A percentile compares a stretch with the other conserved stretches of the same genome.
Conservation (phyloP, 2,329 filamentous ascomycete genomes). For the Ascosphaera apis region DNA sequence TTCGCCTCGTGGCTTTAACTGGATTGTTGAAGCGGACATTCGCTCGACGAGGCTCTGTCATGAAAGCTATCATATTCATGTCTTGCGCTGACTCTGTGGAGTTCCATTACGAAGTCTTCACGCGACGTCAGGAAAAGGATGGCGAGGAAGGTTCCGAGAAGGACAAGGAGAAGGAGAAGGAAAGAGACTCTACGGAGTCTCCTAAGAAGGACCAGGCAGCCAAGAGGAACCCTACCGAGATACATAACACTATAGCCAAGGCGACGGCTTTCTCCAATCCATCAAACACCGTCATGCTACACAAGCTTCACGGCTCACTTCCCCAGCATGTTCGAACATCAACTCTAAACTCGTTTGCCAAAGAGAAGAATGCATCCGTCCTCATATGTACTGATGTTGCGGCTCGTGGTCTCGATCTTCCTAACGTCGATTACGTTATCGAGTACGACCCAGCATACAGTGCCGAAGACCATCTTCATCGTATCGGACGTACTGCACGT, state of each 20-base stretch:
- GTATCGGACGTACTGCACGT: constrained; percentile 83
- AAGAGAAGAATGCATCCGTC: constrained; percentile 50
- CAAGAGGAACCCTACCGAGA: constrained; percentile 8
- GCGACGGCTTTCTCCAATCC: constrained; percentile 51
- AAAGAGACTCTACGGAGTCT: constrained; percentile 7
- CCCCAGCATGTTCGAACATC: constrained; percentile 69
- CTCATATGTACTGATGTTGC: constrained; percentile 90
- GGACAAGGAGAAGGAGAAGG: constrained; percentile 9
- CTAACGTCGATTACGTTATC: constrained; percentile 80
- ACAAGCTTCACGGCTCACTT: constrained; percentile 80
- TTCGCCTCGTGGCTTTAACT: constrained; percentile 70
- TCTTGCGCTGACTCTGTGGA: constrained; percentile 94
- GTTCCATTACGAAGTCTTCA: constrained; percentile 78
- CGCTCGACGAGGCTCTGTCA: constrained; percentile 66
- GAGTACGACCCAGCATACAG: constrained; percentile 94
- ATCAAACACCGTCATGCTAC: constrained; percentile 55
- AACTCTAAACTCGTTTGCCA: constrained; percentile 60
- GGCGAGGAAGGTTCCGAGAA: constrained; percentile 7
- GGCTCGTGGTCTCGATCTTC: constrained; percentile 82
- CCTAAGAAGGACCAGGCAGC: constrained; percentile 1
- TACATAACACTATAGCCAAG: constrained; percentile 26
- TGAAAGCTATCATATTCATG: constrained; percentile 94
- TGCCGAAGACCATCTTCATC: constrained; percentile 79
- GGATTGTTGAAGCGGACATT: constrained; percentile 72
- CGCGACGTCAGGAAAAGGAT: constrained; percentile 10